Evolutionary conservation across 2,329 filamentous ascomycete genomes (phyloP), one percentile per base, ranked within the genome.

Genomic region (Aspergillus alliaceus): DNA sequence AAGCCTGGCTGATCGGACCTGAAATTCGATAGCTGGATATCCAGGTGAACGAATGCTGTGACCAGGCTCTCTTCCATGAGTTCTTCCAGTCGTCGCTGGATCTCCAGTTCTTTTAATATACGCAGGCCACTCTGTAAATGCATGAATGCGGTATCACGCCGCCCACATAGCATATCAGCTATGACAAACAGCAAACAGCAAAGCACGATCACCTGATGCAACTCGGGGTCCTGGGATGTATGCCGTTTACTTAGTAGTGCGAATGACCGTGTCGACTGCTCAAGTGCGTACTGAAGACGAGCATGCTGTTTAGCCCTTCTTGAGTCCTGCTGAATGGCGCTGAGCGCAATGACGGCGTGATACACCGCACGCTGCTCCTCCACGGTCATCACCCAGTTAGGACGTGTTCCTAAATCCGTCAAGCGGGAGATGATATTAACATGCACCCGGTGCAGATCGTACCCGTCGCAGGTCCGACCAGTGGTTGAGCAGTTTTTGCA

Each of bases 401-500:
- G 35, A 7, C 4, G 35, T n/a, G n/a, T 9, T 2, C 4, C n/a
- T 4, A 18, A 7, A 9, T 11, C 18, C 11, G 6, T 12, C 35
- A 11, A 8, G 8, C 35, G 35, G 3, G 8, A 9, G n/a, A 20
- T 34, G 3, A 25, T 25, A n/a, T n/a, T n/a, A n/a, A n/a, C n/a
- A n/a, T n/a, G n/a, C 27, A 55, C 24, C 2, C 46, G 24, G 6
- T 22, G 34, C 32, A 49, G n/a, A 9, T 55, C 34, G 12, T 55
- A 55, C 18, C 42, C 57, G 11, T 57, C 58, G 31, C 54, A 57
- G n/a, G 27, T n/a, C 32, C 54, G 47, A 8, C 48, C 48, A 2
- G 51, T 51, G n/a, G 50, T 37, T 1, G 31, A 22, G 2, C 58
- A 59, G 40, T 54, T 57, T 12, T 42, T 34, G 14, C 54, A 57